These are phyloP conservation scores for Fonsecaea pedrosoi DNA, from an alignment of 2,329 filamentous ascomycete genomes.

Conservation along the genomic window DNA sequence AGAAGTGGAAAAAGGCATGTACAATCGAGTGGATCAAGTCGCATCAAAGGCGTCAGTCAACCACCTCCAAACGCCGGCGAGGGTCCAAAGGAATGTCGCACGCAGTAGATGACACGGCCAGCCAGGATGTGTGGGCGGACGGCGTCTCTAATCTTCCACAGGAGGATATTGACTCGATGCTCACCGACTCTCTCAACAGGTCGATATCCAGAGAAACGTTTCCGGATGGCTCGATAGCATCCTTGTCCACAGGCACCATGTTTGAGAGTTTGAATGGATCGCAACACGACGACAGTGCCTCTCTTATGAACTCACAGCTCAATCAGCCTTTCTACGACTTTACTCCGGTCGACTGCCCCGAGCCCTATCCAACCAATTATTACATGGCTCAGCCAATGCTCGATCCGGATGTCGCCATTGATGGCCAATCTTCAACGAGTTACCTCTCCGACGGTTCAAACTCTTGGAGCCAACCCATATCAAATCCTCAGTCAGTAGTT, in stretches of 20 bases:
- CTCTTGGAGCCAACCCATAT: slow-evolving; percentile 12
- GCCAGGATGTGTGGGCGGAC: neutral
- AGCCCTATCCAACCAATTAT: neutral
- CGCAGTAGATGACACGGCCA: neutral
- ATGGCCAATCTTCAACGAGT: slow-evolving; percentile 8
- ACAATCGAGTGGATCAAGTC: slow-evolving; percentile 36
- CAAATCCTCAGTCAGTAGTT: slow-evolving; percentile 10
- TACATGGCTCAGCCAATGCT: neutral
- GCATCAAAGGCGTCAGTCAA: slow-evolving; percentile 25
- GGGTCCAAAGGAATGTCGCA: slow-evolving; percentile 2
- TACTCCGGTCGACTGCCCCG: neutral
- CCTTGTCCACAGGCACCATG: neutral
- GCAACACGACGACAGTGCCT: neutral
- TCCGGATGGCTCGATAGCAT: neutral
- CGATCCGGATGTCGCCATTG: slow-evolving; percentile 5
- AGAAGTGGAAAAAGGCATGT: slow-evolving; percentile 43
- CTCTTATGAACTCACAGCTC: slow-evolving; percentile 5
- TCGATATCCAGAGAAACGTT: slow-evolving; percentile 7
- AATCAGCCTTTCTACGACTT: slow-evolving; percentile 6
- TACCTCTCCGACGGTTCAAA: slow-evolving; percentile 4
- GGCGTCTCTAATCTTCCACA: slow-evolving; percentile 1
- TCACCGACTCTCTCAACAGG: slow-evolving; percentile 18
- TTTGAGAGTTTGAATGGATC: slow-evolving; percentile 5
- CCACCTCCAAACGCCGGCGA: slow-evolving; percentile 16
- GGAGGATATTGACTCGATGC: slow-evolving; percentile 3